Evolutionary conservation across 2,329 filamentous ascomycete species (phyloP), one percentile per base, ranked within the genome.

Genomic region (Verticillium isaacii): DNA sequence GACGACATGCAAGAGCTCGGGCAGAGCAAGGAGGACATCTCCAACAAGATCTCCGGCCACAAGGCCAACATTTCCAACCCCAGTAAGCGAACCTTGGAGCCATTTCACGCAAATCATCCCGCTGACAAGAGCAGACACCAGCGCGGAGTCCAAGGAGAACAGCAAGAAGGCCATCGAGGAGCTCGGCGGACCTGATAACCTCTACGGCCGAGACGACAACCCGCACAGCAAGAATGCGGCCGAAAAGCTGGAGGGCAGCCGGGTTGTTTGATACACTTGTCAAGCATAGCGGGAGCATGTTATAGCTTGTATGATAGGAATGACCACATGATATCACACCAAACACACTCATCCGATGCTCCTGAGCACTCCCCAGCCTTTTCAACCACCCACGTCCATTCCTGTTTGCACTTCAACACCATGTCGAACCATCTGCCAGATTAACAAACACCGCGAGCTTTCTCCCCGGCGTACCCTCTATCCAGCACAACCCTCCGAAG

Each of bases 21-120:
- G 39, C 63, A 69, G 41, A 68, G 70, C 59, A 65, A 64, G 63
- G 70, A 71, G 56, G 66, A 69, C 34, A 63, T 67, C 62, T 70
- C 69, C 55, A 61, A 71, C 62, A 63, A 67, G 57, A 71, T 71
- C 60, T 67, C 66, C 65, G 78, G 79, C 15, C 78, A 81, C 69
- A 80, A 80, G 70, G 78, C 79, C 2, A 81, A 81, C 64, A 65
- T 82, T 19, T 73, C 74, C 61, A 82, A 82, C 63, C 78, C 78
- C 11, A 81, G 79, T 81, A 69, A 52, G 69, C 63, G 39, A 32
- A 32, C 29, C 36, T 15, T 15, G 14, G 41, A 6, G 29, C 29
- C 5, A 54, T 52, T 25, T 56, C 25, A n/a, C 19, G n/a, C 6
- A 14, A 25, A 52, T n/a, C n/a, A 25, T 6, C 14, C 12, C 34